Evolutionary conservation across 352 stramenopile genomes (phyloP), one percentile per base, ranked within the genome.

Genomic region (Globisporangium emineosum): DNA sequence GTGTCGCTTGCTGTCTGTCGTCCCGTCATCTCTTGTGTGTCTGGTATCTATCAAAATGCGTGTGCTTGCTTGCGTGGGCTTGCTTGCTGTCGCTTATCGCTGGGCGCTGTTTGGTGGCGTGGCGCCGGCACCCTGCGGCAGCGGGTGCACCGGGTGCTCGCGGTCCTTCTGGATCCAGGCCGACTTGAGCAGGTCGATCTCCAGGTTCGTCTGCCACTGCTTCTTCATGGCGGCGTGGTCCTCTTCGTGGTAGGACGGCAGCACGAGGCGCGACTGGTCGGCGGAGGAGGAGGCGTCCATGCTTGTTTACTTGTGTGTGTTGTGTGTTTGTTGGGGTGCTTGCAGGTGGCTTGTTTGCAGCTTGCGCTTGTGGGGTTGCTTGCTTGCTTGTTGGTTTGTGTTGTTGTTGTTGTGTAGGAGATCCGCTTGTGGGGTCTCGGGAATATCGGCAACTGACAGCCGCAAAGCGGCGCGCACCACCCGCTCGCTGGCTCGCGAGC

Each of bases 161-260:
- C 77, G 77, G 70, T 85, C 77, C 66, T 85, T 85, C 52, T 78
- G 77, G 63, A 85, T 85, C 77, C 74, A 82, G 1, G 77, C 77
- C 15, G 74, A 82, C 74, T 85, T 85, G 66, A 85, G 74, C 40
- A 85, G 60, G 61, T 85, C 77, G 65, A 85, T 85, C 70, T 85
- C 77, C 54, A 85, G 77, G 74, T 85, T 85, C 27, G 72, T 85
- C 74, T 85, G 77, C 50, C 77, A 78, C 72, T 82, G 72, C 70
- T 85, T 82, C 68, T 82, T 81, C 74, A 81, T 81, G 40, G 74
- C 74, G 37, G 69, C 74, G 59, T 81, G 74, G 62, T 79, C 71
- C 59, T 77, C 74, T 30, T 58, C 59, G 50, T 65, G 59, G 50
- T 57, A 65, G 17, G 59, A 65, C 9, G 59, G 59, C 47, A 65